A percentile compares a stretch with the other conserved stretches of the same genome.
These are phyloP conservation scores for Ramichloridium luteum DNA, from an alignment of 2,329 filamentous ascomycete species.

Conservation along the genomic window DNA sequence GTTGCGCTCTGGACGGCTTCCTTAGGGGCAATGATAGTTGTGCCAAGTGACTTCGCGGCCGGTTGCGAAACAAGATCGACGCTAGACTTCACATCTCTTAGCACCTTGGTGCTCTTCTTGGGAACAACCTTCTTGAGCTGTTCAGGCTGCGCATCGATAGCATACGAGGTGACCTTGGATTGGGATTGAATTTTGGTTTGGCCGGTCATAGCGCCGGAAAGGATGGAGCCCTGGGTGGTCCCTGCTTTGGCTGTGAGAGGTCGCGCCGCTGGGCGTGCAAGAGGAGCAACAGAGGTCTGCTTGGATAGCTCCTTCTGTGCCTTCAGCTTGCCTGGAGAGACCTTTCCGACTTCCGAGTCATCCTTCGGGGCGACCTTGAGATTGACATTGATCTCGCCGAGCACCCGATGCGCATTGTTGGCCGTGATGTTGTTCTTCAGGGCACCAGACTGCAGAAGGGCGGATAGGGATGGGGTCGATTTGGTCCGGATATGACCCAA, in stretches of 20 bases:
- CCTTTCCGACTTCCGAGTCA: conserved; percentile 43
- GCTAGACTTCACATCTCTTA: conserved; percentile 14
- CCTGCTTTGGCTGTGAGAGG: conserved; percentile 30
- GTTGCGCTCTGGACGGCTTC: background rate
- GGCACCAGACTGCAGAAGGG: conserved; percentile 40
- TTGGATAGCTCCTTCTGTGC: conserved; percentile 28
- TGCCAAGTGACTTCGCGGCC: background rate
- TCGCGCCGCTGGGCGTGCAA: conserved; percentile 48
- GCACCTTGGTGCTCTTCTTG: conserved; percentile 25
- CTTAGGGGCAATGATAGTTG: background rate
- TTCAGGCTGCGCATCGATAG: conserved; percentile 7
- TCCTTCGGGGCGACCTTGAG: conserved; percentile 36
- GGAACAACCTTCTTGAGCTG: conserved; percentile 18
- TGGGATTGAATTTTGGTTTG: too few species aligned
- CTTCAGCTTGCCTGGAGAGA: conserved; percentile 26
- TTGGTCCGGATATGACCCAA: conserved; percentile 47
- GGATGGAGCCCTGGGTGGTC: conserved; percentile 22
- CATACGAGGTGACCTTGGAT: conserved; percentile 19
- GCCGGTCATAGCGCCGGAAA: background rate
- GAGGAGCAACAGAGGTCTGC: conserved; percentile 31
- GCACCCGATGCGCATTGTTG: conserved; percentile 49
- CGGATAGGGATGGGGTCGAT: conserved; percentile 51
- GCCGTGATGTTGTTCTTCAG: conserved; percentile 44
- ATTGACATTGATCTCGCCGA: conserved; percentile 23
- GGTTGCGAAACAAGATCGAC: background rate